Conservation (phyloP, 23 red algal species). For the Agarophyton chilense region DNA sequence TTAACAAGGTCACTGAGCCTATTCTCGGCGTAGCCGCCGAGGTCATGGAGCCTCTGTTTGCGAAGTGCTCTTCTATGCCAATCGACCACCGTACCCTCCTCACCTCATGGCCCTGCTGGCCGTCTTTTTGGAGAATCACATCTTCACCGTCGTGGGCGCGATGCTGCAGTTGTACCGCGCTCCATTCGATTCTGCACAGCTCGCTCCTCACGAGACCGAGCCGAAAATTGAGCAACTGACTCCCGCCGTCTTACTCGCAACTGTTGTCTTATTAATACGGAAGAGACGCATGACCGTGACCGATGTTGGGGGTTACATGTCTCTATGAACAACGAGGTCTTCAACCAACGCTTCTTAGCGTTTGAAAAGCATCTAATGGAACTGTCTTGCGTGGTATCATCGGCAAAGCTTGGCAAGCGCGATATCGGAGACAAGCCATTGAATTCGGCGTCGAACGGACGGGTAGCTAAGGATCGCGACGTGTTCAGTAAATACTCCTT, state of each 20-base stretch:
- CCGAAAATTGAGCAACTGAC: too few relatives aligned
- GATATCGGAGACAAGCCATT: neutral
- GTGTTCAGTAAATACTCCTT: too few relatives aligned
- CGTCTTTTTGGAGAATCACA: slow-evolving; percentile 20
- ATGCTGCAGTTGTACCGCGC: slow-evolving; percentile 50
- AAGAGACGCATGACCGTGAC: too few relatives aligned
- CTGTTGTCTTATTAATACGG: too few relatives aligned
- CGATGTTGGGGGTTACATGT: slow-evolving; percentile 51
- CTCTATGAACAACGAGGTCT: slow-evolving; percentile 17
- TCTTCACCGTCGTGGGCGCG: slow-evolving; percentile 37
- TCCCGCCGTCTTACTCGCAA: too few relatives aligned
- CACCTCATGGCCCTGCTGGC: slow-evolving; percentile 16
- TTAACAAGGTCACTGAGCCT: too few relatives aligned
- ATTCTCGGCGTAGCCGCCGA: slow-evolving; percentile 29
- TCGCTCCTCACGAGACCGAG: too few relatives aligned
- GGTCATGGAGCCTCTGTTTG: neutral
- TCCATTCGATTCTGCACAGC: too few relatives aligned
- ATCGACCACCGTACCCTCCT: slow-evolving; percentile 17
- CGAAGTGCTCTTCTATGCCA: neutral
- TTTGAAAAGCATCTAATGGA: slow-evolving; percentile 38
- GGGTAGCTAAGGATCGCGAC: slow-evolving; percentile 38
- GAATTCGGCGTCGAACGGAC: neutral
- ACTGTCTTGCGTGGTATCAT: slow-evolving; percentile 15
- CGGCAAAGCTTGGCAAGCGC: too few relatives aligned
- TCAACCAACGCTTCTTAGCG: slow-evolving; percentile 9